Base-by-base conservation (phyloP, 805 yeast genomes). In the Pachysolen tannophilus region DNA sequence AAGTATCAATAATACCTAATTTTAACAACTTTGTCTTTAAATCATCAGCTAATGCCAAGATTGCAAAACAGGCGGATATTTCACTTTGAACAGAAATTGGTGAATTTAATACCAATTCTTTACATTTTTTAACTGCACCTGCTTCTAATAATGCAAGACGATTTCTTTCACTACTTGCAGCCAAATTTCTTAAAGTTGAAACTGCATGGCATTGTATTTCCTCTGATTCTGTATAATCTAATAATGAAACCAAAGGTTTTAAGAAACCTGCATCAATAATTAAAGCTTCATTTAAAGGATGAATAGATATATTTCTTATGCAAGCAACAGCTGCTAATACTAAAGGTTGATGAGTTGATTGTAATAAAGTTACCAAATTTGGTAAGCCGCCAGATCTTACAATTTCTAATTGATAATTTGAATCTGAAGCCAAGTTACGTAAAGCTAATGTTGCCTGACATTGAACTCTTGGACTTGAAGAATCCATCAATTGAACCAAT, bases 191-290 rank as follows among this genome's bases (percentile, higher is more conserved):
- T 52, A 92, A 69, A 7, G 97, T 88, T 2, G 97, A 88, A 20
- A 92, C 95, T 2, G 97, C 94, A 61, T 92, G 99, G 56, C 99
- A 92, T 63, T 90, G 95, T 44, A 92, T 90, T 62, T 92, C 99
- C 56, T 90, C 96, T 46, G 84, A 82, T 50, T 85, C 95, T 34
- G 76, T 73, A 56, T 80, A 84, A 55, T 82, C 88, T 45, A 92
- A 75, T 41, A 92, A 66, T 8, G 78, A 72, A 13, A 92, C 96
- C 47, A 92, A 71, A 8, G 98, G 97, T 50, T 80, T 78, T 50
- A 92, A 69, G 63, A 92, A 92, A 1, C 98, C 98, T 5, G 97
- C 96, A 45, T 92, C 97, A 37, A 92, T 92, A 32, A 92, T 92
- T 38, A 92, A 68, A 11, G 94, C 90, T 65, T 92, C 99, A 57